Base-by-base conservation (phyloP, 1,284 basidiomycete species). In the Trichosporon coremiiforme region DNA sequence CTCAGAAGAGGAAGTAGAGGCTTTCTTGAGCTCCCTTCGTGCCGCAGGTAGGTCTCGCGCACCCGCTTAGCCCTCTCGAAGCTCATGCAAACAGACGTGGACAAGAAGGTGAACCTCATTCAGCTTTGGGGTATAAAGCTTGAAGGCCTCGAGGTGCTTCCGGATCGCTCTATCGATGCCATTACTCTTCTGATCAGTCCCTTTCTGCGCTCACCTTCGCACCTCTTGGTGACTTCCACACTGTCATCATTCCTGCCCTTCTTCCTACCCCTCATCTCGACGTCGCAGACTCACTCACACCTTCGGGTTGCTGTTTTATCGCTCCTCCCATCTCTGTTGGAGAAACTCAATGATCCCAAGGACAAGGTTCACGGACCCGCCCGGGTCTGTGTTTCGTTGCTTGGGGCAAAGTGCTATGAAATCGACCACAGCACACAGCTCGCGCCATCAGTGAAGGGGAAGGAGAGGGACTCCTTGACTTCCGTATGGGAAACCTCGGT, bases 401-500 rank as follows among this genome's bases (percentile, higher is more conserved):
- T 83, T 1, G 82, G 81, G 0, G 57, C 66, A 31, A 74, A 72
- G 67, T 72, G 71, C 36, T 79, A 78, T 62, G 73, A 72, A 15
- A 74, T 73, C 2, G 80, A 81, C 25, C 25, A 25, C 6, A 50
- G 15, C 4, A 33, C 38, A 31, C 29, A 31, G 7, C 13, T 29
- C 17, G 31, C 57, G 13, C n/a, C 62, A 9, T 35, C 55, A 20
- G 9, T 2, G 12, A 89, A 88, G 75, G 88, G 87, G 38, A 94
- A 93, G 81, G 89, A 89, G 31, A 86, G 86, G 29, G 94, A 96
- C 82, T 89, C 89, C 13, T 89, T 91, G 13, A 80, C 92, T 45
- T 87, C 86, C 78, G 86, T 90, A 41, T 93, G 94, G 78, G 95
- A 98, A 79, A 86, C 90, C 62, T 86, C 87, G 73, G 71, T 95